A percentile compares a stretch with the other conserved stretches of the same genome.
Evolutionary conservation across 2,329 filamentous ascomycete genomes (phyloP).

Genomic region (Thielaviopsis populi): DNA sequence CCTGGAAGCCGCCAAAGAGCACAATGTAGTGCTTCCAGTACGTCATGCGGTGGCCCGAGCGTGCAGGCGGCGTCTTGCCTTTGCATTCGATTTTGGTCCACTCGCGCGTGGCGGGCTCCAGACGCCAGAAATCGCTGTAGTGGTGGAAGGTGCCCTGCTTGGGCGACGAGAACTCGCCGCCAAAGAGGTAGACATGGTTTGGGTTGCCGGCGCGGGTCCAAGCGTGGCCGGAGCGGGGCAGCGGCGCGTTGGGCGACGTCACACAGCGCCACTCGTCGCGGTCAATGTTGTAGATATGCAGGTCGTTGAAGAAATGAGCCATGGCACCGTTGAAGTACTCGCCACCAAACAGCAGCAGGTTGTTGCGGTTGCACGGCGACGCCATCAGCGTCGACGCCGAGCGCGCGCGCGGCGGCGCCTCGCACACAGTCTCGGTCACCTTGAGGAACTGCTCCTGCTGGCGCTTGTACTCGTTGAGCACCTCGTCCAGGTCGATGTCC

Average conservation of each 20-base stretch:
- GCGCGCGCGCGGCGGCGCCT: conserved; percentile 59
- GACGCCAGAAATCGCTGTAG: conserved; percentile 95
- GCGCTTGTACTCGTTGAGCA: conserved; percentile 82
- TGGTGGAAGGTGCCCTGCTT: conserved; percentile 99
- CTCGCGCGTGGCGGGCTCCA: conserved; percentile 71
- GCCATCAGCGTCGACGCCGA: conserved; percentile 71
- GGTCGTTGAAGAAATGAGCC: conserved; percentile 55
- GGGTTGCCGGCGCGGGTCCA: conserved; percentile 83
- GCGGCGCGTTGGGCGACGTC: conserved; percentile 77
- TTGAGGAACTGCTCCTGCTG: conserved; percentile 91
- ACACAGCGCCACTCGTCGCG: conserved; percentile 82
- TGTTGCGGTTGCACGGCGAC: conserved; percentile 72
- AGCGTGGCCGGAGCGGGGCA: conserved; percentile 84
- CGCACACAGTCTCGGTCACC: conserved; percentile 64
- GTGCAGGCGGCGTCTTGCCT: conserved; percentile 65
- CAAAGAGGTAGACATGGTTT: conserved; percentile 78
- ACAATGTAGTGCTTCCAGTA: conserved; percentile 96
- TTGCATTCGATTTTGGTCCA: conserved; percentile 78
- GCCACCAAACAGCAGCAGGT: conserved; percentile 81
- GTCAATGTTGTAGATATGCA: conserved; percentile 60
- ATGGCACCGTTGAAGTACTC: conserved; percentile 90
- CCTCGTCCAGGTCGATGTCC: conserved; percentile 82
- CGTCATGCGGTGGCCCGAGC: conserved; percentile 90
- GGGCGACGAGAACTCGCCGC: conserved; percentile 89
- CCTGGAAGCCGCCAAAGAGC: conserved; percentile 91